phyloP scores from a whole-genome alignment of 2,329 filamentous ascomycete species.

The Rhexocercosporidium sp. region DNA sequence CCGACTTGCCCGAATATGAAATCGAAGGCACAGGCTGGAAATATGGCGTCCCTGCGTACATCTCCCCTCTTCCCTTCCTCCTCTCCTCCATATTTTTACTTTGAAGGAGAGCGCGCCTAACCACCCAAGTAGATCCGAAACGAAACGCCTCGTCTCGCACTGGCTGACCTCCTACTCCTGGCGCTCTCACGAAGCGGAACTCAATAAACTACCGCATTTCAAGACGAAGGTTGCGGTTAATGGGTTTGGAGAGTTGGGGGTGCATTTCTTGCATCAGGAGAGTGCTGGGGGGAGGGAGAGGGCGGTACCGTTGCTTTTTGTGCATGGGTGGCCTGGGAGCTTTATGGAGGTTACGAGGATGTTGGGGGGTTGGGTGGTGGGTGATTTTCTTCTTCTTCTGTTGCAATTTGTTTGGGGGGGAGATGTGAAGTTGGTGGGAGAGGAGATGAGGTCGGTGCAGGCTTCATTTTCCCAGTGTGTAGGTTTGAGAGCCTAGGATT shows the following conservation, averaged over 20 bases:
- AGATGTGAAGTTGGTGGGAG: neutral
- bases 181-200: constrained; percentile 29
- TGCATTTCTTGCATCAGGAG: constrained; percentile 68
- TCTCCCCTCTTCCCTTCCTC: neutral
- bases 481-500: no score
- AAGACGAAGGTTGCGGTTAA: constrained; percentile 53
- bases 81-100: neutral
- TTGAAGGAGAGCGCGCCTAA: neutral
- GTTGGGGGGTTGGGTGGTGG: constrained; percentile 44
- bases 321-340: constrained; percentile 69
- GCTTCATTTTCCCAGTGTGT: no score
- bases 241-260: constrained; percentile 61
- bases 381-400: neutral
- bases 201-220: constrained; percentile 39
- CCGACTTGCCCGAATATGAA: constrained; percentile 40
- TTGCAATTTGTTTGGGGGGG: neutral
- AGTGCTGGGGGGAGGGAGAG: constrained; percentile 48
- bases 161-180: constrained; percentile 37
- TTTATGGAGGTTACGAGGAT: constrained; percentile 70
- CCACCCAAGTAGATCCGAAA: constrained; percentile 11
- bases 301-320: constrained; percentile 69
- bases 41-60: constrained; percentile 26
- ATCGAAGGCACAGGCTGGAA: constrained; percentile 33
- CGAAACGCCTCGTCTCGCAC: constrained; percentile 22
- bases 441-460: neutral